Conservation (phyloP, 2,329 filamentous ascomycete species). For the Cladosporium velox region DNA sequence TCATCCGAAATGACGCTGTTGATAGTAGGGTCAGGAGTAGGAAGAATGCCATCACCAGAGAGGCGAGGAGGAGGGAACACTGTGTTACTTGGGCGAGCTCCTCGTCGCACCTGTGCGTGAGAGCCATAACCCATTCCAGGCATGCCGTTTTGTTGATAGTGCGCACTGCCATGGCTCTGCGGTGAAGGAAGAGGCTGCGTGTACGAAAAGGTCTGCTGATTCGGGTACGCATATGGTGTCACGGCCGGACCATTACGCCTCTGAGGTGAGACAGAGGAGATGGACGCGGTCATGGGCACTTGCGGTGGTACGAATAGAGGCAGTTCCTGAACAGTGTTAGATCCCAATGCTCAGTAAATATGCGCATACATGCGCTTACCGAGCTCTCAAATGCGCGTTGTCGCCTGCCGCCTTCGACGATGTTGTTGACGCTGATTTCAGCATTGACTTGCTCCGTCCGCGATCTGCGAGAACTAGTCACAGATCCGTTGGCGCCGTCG, state of each 20-base stretch:
- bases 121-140: conserved; percentile 24
- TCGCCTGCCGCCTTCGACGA: conserved; percentile 92
- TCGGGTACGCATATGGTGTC: conserved; percentile 73
- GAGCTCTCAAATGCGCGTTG: conserved; percentile 95
- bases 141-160: conserved; percentile 29
- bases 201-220: conserved; percentile 78
- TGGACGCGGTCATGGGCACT: conserved; percentile 92
- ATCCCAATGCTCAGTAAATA: conserved; percentile 27
- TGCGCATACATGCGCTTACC: conserved; percentile 61
- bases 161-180: conserved; percentile 63
- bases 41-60: conserved; percentile 64
- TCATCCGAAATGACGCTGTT: conserved; percentile 97
- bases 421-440: conserved; percentile 97
- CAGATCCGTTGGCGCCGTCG: conserved; percentile 75
- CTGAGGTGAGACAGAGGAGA: conserved; percentile 92
- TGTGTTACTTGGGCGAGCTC: conserved; percentile 51
- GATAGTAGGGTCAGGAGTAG: conserved; percentile 95
- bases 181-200: conserved; percentile 79
- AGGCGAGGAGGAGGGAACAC: conserved; percentile 44
- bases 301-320: conserved; percentile 93
- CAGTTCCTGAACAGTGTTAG: conserved; percentile 67
- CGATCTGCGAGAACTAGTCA: conserved; percentile 69
- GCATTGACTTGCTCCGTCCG: conserved; percentile 88
- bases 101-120: conserved; percentile 42
- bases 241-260: conserved; percentile 73